Conservation (phyloP, 495 filamentous ascomycete species). For the Staphylotrichum longicolle region DNA sequence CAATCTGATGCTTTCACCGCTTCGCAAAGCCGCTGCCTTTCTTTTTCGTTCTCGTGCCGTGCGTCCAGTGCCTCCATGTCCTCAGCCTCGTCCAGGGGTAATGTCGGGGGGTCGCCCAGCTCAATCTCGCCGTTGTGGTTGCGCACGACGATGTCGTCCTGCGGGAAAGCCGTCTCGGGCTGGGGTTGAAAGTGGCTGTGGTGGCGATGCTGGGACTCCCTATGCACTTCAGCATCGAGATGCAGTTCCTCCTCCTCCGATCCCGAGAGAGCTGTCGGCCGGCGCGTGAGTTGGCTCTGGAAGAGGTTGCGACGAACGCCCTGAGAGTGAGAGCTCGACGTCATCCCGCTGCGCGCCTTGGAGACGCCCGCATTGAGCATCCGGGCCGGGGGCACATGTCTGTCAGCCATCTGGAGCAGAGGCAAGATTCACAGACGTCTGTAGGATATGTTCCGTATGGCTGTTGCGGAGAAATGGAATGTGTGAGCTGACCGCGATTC, state of each 20-base stretch:
- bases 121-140: slow-evolving; percentile 74
- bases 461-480: not conserved
- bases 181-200: slow-evolving; percentile 9
- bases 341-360: slow-evolving; percentile 13
- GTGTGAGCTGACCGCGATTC: not conserved
- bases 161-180: slow-evolving; percentile 35
- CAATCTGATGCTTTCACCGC: slow-evolving; percentile 57
- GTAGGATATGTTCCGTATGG: slow-evolving; percentile 3
- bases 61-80: slow-evolving; percentile 46
- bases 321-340: slow-evolving; percentile 14
- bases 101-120: slow-evolving; percentile 59
- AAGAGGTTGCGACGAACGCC: slow-evolving; percentile 71
- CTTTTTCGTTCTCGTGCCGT: slow-evolving; percentile 46
- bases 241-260: slow-evolving; percentile 36
- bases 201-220: slow-evolving; percentile 7
- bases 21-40: slow-evolving; percentile 51
- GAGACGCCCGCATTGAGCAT: slow-evolving; percentile 5
- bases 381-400: slow-evolving; percentile 14
- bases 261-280: slow-evolving; percentile 55
- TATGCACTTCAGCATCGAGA: slow-evolving; percentile 36
- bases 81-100: slow-evolving; percentile 54
- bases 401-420: slow-evolving; percentile 10
- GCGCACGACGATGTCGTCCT: slow-evolving; percentile 70
- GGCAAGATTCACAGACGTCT: not conserved
- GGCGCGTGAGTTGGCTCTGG: slow-evolving; percentile 65